Base-by-base conservation (phyloP, 805 yeast species). In the Teunomyces cretensis region DNA sequence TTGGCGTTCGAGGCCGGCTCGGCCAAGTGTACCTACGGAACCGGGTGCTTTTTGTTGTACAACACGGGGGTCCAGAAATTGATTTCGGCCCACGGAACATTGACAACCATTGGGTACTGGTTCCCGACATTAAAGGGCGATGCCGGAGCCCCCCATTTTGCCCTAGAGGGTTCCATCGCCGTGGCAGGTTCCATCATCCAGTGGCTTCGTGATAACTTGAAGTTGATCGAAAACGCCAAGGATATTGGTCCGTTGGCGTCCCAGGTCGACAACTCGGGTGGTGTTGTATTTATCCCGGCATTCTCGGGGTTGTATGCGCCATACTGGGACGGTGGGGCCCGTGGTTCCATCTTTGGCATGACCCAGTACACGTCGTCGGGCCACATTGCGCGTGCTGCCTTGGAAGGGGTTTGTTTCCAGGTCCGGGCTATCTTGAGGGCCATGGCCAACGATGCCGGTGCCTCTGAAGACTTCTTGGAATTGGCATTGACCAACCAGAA, bases 21-120 rank as follows among this genome's bases (percentile, higher is more conserved):
- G 37, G 96, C 96, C 37, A 91, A 91, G 67, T 89, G 96, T 75
- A 91, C 98, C 9, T 91, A 90, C 60, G 98, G 98, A 51, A 91
- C 98, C 1, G 98, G 98, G 50, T 88, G 96, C 64, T 91, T 91
- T 74, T 67, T 91, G 50, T 74, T 92, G 51, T 88, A 86, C 75
- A 91, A 91, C 67, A 87, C 96, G 1, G 98, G 98, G 47, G 65
- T 72, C 37, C 66, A 74, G 42, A 85, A 88, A 47, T 76, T 89
- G 57, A 76, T 84, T 30, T 81, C 91, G 28, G 74, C 79, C 30
- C 83, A 86, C 60, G 97, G 97, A 40, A 83, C 95, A 11, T 75
- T 91, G 54, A 90, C 97, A 35, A 91, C 97, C 1, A 78, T 90
- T 43, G 96, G 92, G 2, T 92, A 79, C 72, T 88, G 96, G 88